Base-by-base conservation (phyloP, 768 basidiomycete species). In the Fibroporia radiculosa region DNA sequence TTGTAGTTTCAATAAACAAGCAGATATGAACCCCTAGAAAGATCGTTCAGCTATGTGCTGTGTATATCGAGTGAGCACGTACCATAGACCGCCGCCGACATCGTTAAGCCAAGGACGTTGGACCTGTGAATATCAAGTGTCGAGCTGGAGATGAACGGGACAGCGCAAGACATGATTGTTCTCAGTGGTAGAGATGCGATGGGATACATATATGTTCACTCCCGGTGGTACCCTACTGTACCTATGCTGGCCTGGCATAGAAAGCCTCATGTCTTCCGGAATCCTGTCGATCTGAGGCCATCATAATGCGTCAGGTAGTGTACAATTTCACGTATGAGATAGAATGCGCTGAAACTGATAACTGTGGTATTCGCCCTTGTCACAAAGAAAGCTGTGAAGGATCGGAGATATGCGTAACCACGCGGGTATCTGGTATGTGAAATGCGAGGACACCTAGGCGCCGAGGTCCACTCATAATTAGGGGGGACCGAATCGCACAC, bases 31-130 rank as follows among this genome's bases (percentile, higher is more conserved):
- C 43, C n/a, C 59, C 59, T 62, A 19, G 20, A 16, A 25, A 8
- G n/a, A n/a, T n/a, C n/a, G n/a, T n/a, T n/a, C n/a, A n/a, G n/a
- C n/a, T n/a, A n/a, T n/a, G n/a, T n/a, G n/a, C n/a, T n/a, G n/a
- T 16, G 18, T 11, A 16, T 18, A 19, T 8, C 11, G 6, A 4
- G 18, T 18, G 27, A 28, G 13, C 14, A 46, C 59, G 44, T 18
- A 60, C 60, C 60, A 31, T 57, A 62, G 8, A 54, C 50, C 19
- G 59, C 31, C 6, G 48, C 53, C 6, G 59, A 53, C 16, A 62
- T 35, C 14, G 58, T 32, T 1, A 55, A 50, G 6, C 60, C 60
- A 36, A 55, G 48, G 48, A 61, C 43, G 47, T 48, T 46, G 0
- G 46, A 45, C 24, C 42, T 49, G 6, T 29, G 41, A 1, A 47